These are phyloP conservation scores for Decorospora gaudefroyi DNA, from an alignment of 2,329 filamentous ascomycete species.

Conservation along the genomic window DNA sequence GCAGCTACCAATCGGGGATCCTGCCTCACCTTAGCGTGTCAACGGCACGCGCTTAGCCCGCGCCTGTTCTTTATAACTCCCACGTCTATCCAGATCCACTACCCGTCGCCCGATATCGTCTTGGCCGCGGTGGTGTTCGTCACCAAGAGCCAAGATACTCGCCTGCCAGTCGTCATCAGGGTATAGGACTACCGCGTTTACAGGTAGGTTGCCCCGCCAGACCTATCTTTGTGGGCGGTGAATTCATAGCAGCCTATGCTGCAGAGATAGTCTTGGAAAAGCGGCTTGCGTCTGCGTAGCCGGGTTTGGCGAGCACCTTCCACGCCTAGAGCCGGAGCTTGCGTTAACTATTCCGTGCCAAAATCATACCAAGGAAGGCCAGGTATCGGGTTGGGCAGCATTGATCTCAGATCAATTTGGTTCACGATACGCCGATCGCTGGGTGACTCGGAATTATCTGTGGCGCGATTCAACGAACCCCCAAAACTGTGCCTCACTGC, in stretches of 20 bases:
- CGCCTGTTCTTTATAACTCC: neutral
- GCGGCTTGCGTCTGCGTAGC: no score
- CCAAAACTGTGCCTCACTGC: slow-evolving; percentile 8
- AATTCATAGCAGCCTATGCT: no score
- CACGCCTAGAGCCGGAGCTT: no score
- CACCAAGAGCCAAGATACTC: neutral
- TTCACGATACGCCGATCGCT: neutral
- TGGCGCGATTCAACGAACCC: slow-evolving; percentile 1
- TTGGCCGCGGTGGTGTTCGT: neutral
- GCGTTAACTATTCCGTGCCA: no score
- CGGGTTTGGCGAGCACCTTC: no score
- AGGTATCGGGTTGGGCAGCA: neutral
- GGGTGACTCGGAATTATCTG: slow-evolving; percentile 1
- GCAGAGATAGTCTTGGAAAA: neutral
- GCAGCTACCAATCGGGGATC: neutral
- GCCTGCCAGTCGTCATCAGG: neutral
- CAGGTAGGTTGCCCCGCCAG: neutral
- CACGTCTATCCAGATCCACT: no score
- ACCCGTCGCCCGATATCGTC: neutral
- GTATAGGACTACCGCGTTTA: neutral
- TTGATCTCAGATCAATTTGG: neutral
- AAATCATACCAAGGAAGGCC: neutral
- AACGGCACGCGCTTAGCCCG: slow-evolving; percentile 2
- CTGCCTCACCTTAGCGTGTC: neutral
- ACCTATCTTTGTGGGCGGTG: neutral